A percentile compares a stretch with the other conserved stretches of the same genome.
Evolutionary conservation across 768 basidiomycete genomes (phyloP).

Genomic region (Hygrophorus russula): DNA sequence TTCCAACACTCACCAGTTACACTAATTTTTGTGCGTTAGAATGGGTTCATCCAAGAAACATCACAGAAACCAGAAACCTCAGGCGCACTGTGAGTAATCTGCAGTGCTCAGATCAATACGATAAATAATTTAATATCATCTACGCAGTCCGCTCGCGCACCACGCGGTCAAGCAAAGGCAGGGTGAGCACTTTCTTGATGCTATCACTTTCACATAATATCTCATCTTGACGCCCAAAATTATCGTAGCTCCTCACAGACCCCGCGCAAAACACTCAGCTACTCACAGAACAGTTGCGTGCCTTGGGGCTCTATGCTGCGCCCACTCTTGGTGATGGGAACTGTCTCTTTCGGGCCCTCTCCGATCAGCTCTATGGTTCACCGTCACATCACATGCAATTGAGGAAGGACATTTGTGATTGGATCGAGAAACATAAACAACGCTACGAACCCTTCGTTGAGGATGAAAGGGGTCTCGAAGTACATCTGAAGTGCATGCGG

Average conservation of each 20-base stretch:
- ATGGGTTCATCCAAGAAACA: constrained; percentile 14
- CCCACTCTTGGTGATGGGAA: constrained; percentile 84
- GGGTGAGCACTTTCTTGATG: constrained; percentile 27
- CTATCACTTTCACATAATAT: constrained; percentile 1
- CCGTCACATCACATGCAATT: constrained; percentile 58
- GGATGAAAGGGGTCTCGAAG: constrained; percentile 62
- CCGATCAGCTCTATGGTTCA: constrained; percentile 78
- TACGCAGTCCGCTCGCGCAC: constrained; percentile 41
- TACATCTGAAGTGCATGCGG: constrained; percentile 68
- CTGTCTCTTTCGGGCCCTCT: constrained; percentile 85
- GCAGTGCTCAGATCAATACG: too few species aligned
- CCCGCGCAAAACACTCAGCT: constrained; percentile 53
- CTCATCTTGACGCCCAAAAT: background rate
- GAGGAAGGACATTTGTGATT: constrained; percentile 70
- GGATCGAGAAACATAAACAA: constrained; percentile 57
- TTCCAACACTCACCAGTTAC: constrained; percentile 4
- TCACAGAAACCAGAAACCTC: constrained; percentile 10
- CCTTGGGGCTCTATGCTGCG: constrained; percentile 79
- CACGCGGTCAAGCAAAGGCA: constrained; percentile 47
- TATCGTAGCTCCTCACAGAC: constrained; percentile 34
- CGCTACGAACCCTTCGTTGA: constrained; percentile 86
- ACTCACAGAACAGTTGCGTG: constrained; percentile 62
- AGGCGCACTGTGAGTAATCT: constrained; percentile 11
- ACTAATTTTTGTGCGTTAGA: background rate
- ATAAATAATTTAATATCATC: background rate